Evolutionary conservation across 176 grass and related monocot species (phyloP).

Genomic region (Ampelocalamus luodianensis): DNA sequence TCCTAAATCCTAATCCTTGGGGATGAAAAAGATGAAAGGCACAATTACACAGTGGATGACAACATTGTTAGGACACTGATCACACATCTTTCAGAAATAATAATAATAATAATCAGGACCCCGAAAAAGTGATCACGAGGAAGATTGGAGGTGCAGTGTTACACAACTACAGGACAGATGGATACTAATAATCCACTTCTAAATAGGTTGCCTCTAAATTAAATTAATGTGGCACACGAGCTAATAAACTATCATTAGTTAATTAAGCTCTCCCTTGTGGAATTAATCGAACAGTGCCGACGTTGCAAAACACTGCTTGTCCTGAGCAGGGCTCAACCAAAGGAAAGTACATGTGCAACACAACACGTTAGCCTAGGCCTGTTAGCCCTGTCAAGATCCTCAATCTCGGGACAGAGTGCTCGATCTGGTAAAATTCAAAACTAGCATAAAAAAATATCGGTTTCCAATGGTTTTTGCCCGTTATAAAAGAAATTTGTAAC

Average conservation of each 20-base stretch:
- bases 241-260: not conserved
- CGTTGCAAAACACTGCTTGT: not conserved
- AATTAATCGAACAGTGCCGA: not conserved
- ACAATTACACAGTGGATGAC: not conserved
- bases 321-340: not conserved
- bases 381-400: not conserved
- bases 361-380: not conserved
- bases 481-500: no score
- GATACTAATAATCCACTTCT: not conserved
- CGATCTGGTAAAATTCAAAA: no score
- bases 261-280: not conserved
- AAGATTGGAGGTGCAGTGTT: not conserved
- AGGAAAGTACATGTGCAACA: not conserved
- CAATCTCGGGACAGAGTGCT: not conserved
- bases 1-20: not conserved
- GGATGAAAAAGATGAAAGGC: conserved; percentile 2
- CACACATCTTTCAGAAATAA: not conserved
- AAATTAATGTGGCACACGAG: not conserved
- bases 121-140: not conserved
- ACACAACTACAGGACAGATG: not conserved
- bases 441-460: no score
- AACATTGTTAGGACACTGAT: not conserved
- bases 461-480: no score
- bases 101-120: not conserved
- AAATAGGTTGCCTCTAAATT: not conserved